Evolutionary conservation across 2,329 filamentous ascomycete species (phyloP).

Genomic region (Curvularia hawaiiensis): DNA sequence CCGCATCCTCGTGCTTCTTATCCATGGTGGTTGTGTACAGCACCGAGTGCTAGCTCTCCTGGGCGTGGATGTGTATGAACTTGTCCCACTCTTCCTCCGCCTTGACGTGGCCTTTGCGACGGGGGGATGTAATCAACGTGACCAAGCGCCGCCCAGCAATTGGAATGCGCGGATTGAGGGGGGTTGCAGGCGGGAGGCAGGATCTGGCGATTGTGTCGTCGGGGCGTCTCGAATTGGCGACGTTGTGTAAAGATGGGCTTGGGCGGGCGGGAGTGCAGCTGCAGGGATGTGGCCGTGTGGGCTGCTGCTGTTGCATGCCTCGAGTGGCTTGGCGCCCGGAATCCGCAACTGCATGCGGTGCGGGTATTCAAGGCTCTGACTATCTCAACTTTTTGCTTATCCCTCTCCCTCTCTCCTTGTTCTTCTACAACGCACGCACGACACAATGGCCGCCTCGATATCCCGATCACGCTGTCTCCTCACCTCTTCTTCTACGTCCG

Average conservation of each 20-base stretch:
- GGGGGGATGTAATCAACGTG: slow-evolving; percentile 9
- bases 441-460: slow-evolving; percentile 41
- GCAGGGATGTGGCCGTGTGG: slow-evolving; percentile 42
- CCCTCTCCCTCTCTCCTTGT: slow-evolving; percentile 7
- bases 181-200: slow-evolving; percentile 5
- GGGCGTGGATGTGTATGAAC: slow-evolving; percentile 19
- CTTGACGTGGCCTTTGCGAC: slow-evolving; percentile 44
- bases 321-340: slow-evolving; percentile 12
- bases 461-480: slow-evolving; percentile 41
- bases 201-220: slow-evolving; percentile 13
- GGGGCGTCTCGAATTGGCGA: slow-evolving; percentile 37
- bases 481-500: slow-evolving; percentile 24
- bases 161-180: slow-evolving; percentile 6
- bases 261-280: slow-evolving; percentile 32
- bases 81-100: slow-evolving; percentile 39
- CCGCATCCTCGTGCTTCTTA: slow-evolving; percentile 99
- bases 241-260: slow-evolving; percentile 37
- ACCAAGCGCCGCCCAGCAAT: slow-evolving; percentile 18
- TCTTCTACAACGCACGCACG: neutral
- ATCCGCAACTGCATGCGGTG: slow-evolving; percentile 12
- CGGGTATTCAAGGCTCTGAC: slow-evolving; percentile 23
- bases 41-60: slow-evolving; percentile 32
- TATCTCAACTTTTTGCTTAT: slow-evolving; percentile 5
- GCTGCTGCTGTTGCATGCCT: slow-evolving; percentile 24
- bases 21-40: slow-evolving; percentile 49